A percentile compares a stretch with the other conserved stretches of the same genome.
phyloP scores from a whole-genome alignment of 192 early-diverging fungal species.

The Chytriomyces sp. region DNA sequence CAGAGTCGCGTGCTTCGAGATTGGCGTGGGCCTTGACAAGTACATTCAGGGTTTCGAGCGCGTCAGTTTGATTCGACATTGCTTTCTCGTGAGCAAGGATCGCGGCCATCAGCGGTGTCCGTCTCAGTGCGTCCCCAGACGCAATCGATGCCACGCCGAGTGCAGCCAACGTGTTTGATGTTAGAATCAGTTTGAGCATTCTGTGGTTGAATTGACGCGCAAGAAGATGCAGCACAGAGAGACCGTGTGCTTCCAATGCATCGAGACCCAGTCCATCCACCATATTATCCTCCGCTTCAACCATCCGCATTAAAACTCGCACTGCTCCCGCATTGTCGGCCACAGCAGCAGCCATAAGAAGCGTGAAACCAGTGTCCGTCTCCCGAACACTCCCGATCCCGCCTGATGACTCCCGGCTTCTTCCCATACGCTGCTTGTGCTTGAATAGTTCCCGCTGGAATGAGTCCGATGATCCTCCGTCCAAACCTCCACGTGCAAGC shows the following conservation, averaged over 20 bases:
- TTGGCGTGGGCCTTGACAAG: not conserved
- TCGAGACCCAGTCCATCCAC: not conserved
- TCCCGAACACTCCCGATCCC: not conserved
- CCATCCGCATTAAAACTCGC: not conserved
- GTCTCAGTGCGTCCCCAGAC: not conserved
- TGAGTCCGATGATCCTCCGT: too few relatives aligned
- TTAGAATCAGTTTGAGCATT: not conserved
- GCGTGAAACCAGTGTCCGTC: not conserved
- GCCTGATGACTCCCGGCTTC: too few relatives aligned
- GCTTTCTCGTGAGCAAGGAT: not conserved
- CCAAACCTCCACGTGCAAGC: too few relatives aligned
- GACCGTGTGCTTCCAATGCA: not conserved
- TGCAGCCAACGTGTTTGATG: not conserved
- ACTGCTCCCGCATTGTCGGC: not conserved
- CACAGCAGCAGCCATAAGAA: not conserved
- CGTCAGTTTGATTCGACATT: not conserved
- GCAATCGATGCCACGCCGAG: not conserved
- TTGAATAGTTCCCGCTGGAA: too few relatives aligned
- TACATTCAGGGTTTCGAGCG: not conserved
- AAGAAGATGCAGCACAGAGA: not conserved
- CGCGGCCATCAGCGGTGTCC: not conserved
- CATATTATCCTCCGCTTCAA: not conserved
- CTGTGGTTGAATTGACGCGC: not conserved
- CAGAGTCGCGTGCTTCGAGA: not conserved
- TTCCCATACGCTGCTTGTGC: too few relatives aligned